Evolutionary conservation across 306 rosid species (phyloP).

Genomic region (Vicia faba): DNA sequence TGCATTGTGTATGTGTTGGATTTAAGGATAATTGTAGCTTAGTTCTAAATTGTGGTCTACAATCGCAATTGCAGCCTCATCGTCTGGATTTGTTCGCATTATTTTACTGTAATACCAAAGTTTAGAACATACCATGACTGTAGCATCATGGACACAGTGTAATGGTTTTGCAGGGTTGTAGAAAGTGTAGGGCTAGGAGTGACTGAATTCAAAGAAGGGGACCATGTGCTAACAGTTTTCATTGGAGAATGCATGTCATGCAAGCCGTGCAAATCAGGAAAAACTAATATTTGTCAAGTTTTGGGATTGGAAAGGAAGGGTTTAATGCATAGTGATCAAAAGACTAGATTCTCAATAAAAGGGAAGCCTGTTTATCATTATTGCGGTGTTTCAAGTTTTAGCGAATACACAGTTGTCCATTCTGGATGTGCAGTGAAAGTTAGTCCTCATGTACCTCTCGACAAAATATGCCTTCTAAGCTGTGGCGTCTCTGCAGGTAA

Average conservation of each 20-base stretch:
- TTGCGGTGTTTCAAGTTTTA: constrained; percentile 97
- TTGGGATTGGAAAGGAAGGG: constrained; percentile 89
- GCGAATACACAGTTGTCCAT: constrained; percentile 88
- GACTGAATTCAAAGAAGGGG: constrained; percentile 77
- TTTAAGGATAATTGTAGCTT: too few relatives aligned
- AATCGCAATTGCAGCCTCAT: not conserved
- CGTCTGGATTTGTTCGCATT: too few relatives aligned
- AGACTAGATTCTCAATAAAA: constrained; percentile 80
- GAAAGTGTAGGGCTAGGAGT: constrained; percentile 92
- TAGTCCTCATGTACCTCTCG: constrained; percentile 67
- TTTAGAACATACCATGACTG: constrained; percentile 3
- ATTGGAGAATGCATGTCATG: constrained; percentile 87
- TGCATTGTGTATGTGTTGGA: too few relatives aligned
- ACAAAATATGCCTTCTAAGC: constrained; percentile 84
- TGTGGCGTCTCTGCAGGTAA: constrained; percentile 98
- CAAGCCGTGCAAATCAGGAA: constrained; percentile 73
- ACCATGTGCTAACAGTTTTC: constrained; percentile 88
- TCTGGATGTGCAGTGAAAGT: constrained; percentile 96
- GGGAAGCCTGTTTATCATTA: constrained; percentile 87
- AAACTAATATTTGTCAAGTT: constrained; percentile 80
- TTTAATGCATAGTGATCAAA: constrained; percentile 91
- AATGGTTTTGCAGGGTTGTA: constrained; percentile 69
- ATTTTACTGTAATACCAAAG: too few relatives aligned
- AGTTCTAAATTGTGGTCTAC: not conserved
- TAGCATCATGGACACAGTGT: constrained; percentile 4